Evolutionary conservation across 371 early-diverging fungal species (phyloP), one percentile per base, ranked within the genome.

Genomic region (Coemansia sp.): DNA sequence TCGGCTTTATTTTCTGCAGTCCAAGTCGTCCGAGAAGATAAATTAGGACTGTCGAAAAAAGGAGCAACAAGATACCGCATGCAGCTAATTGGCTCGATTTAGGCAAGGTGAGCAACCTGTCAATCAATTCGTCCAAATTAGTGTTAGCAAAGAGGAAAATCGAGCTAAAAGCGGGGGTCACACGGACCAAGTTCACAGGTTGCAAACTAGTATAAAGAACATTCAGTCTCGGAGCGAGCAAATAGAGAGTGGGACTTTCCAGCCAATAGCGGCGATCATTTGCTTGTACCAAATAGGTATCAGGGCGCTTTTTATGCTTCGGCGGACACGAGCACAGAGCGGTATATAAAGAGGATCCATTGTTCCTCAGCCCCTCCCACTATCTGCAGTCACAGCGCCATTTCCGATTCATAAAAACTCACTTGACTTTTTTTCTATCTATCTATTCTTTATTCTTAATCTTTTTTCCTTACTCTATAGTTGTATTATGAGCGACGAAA

Each of bases 401-500:
- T 18, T 18, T 18, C 18, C 18, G 18, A 18, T 18, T 18, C 18
- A 18, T 18, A 18, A 18, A 18, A 18, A 18, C 18, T 18, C 18
- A 18, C 18, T 18, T 18, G 16, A 43, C 43, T 0, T n/a, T 6
- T n/a, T 43, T n/a, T n/a, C 43, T 43, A 43, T 43, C 16, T 12
- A n/a, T n/a, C n/a, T 16, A 43, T 12, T 16, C 43, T n/a, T 16
- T 5, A 6, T 43, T 16, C 16, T 43, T 43, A n/a, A 14, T n/a
- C 12, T n/a, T n/a, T 43, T 43, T 43, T 43, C 16, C 16, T 43
- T 43, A 43, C 16, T 43, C 3, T 43, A 43, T 43, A 5, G 16
- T 16, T 43, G 43, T 43, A 43, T n/a, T 43, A 43, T 43, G 43
- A 43, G 43, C 43, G 43, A 43, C 43, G 43, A 43, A 14, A 43